Evolutionary conservation across 768 basidiomycete genomes (phyloP).

Genomic region (Pleurotus citrinopileatus): DNA sequence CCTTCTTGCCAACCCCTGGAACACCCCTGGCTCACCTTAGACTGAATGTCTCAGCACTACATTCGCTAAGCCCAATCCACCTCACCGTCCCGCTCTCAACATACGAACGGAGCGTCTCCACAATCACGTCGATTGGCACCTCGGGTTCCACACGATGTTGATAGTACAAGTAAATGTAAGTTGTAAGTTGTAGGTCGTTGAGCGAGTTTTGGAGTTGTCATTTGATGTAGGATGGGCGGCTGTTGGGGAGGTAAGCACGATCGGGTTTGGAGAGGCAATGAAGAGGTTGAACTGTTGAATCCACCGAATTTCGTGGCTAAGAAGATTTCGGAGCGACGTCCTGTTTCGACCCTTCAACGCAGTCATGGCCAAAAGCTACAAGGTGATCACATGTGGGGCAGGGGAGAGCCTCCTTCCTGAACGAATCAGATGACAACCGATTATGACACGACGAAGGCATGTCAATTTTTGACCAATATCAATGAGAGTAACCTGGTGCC

Average conservation of each 20-base stretch:
- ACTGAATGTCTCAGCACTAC: constrained; percentile 23
- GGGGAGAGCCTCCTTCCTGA: too few species aligned
- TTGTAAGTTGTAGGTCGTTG: constrained; percentile 15
- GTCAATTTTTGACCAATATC: too few species aligned
- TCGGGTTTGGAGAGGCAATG: constrained; percentile 13
- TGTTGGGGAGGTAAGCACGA: constrained; percentile 8
- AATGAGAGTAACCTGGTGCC: too few species aligned
- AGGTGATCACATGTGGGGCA: too few species aligned
- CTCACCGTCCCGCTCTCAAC: constrained; percentile 26
- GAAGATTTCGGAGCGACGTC: constrained; percentile 46
- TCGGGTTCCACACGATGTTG: constrained; percentile 29
- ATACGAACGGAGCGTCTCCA: constrained; percentile 31
- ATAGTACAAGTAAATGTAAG: constrained; percentile 39
- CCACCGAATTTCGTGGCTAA: constrained; percentile 53
- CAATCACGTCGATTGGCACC: constrained; percentile 25
- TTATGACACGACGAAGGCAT: too few species aligned
- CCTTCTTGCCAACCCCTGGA: constrained; percentile 20
- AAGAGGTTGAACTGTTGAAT: too few species aligned
- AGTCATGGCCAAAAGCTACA: too few species aligned
- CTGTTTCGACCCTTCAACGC: too few species aligned
- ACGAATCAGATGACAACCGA: too few species aligned
- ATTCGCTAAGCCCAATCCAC: constrained; percentile 32
- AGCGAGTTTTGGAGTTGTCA: constrained; percentile 15
- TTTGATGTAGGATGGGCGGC: constrained; percentile 17
- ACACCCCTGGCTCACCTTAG: constrained; percentile 27